Percentiles rank a stretch among this genome's conserved stretches.
These are phyloP conservation scores for Microbotryomycetes sp. DNA, from an alignment of 1,284 basidiomycete genomes.

Conservation along the genomic window DNA sequence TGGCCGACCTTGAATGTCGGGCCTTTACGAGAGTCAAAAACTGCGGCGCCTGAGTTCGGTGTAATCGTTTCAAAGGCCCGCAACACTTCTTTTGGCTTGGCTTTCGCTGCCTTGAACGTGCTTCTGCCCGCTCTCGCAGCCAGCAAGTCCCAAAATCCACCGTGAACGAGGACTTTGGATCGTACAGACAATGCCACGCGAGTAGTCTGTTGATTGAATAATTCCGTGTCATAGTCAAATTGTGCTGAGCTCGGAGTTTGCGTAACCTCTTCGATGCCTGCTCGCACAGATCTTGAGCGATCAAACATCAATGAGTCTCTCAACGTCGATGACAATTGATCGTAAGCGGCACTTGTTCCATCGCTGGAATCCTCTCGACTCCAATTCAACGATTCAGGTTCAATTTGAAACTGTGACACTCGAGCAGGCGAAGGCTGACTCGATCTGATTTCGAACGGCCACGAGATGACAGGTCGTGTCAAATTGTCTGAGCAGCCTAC, in stretches of 20 bases:
- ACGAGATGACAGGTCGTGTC: no score
- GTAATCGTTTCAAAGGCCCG: no score
- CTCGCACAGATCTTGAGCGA: no score
- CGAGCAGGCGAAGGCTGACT: background rate
- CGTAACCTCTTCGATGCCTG: no score
- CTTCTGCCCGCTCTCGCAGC: conserved; percentile 41
- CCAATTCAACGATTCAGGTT: no score
- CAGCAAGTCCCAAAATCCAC: conserved; percentile 79
- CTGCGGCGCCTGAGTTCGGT: no score
- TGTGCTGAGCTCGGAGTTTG: no score
- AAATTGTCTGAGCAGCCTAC: no score
- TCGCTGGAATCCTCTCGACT: no score
- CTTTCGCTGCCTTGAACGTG: conserved; percentile 1
- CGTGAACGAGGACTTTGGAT: conserved; percentile 58
- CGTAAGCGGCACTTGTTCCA: background rate
- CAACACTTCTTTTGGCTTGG: conserved; percentile 35
- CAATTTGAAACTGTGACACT: background rate
- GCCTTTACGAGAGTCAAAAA: background rate
- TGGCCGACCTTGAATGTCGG: no score
- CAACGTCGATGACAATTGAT: background rate
- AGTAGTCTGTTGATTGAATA: no score
- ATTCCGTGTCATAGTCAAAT: no score
- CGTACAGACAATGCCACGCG: conserved; percentile 13
- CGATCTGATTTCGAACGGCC: background rate
- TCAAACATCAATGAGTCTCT: background rate